These are phyloP conservation scores for Gossypium mustelinum DNA, from an alignment of 345 rosid species.

Conservation along the genomic window DNA sequence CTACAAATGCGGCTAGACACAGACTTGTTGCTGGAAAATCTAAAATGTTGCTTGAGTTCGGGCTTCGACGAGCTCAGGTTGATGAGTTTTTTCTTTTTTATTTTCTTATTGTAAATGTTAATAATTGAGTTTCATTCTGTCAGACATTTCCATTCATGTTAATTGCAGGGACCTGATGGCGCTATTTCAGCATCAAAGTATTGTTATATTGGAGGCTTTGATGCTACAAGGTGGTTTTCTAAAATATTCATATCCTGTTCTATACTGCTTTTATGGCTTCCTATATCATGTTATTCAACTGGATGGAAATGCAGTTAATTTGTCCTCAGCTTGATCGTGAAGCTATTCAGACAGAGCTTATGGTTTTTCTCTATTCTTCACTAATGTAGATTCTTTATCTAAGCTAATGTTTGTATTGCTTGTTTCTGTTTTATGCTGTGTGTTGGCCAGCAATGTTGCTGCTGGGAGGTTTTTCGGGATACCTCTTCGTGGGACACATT, in stretches of 20 bases:
- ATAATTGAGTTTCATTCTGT: slow-evolving; percentile 15
- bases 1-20: slow-evolving; percentile 97
- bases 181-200: slow-evolving; percentile 87
- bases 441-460: slow-evolving; percentile 71
- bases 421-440: slow-evolving; percentile 12
- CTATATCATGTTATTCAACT: background rate
- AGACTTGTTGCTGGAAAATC: slow-evolving; percentile 91
- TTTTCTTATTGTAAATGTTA: slow-evolving; percentile 5
- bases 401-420: slow-evolving; percentile 11
- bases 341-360: slow-evolving; percentile 4
- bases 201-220: slow-evolving; percentile 95
- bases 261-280: slow-evolving; percentile 1
- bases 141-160: slow-evolving; percentile 18
- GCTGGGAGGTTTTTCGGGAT: slow-evolving; percentile 90
- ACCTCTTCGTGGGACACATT: slow-evolving; percentile 95
- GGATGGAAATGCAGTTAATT: background rate
- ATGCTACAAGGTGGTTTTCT: slow-evolving; percentile 73
- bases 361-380: background rate
- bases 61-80: slow-evolving; percentile 98
- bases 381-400: background rate
- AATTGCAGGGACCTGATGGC: slow-evolving; percentile 90
- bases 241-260: background rate
- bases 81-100: slow-evolving; percentile 1
- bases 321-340: slow-evolving; percentile 6
- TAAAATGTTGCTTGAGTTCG: slow-evolving; percentile 81